Percentiles rank a stretch among this genome's conserved stretches.
Evolutionary conservation across 116 monocot genomes (phyloP).

Genomic region (Dioscorea cayenensis): DNA sequence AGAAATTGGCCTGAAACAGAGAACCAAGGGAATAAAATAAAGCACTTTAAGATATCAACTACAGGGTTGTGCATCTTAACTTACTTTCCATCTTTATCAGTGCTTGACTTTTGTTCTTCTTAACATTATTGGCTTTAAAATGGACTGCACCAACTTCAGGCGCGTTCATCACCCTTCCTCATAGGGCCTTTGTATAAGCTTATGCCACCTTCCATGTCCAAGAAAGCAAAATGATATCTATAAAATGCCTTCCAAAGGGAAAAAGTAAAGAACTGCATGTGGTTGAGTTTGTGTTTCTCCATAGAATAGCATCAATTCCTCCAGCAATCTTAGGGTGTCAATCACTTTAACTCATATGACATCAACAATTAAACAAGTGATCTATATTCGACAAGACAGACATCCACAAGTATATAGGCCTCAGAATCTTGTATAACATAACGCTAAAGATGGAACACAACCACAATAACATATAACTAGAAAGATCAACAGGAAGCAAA

Average conservation of each 20-base stretch:
- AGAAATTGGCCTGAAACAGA: slow-evolving; percentile 73
- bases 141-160: slow-evolving; percentile 76
- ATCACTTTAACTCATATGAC: too few species aligned
- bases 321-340: too few species aligned
- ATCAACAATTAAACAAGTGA: too few species aligned
- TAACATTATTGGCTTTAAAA: slow-evolving; percentile 86
- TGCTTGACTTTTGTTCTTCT: slow-evolving; percentile 90
- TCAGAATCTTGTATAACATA: too few species aligned
- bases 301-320: too few species aligned
- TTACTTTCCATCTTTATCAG: slow-evolving; percentile 83
- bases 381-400: too few species aligned
- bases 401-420: too few species aligned
- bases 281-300: too few species aligned
- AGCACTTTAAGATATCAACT: background rate
- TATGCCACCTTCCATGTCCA: slow-evolving; percentile 63
- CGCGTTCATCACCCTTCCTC: slow-evolving; percentile 87
- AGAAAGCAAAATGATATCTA: background rate
- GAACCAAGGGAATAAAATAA: background rate
- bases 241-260: background rate
- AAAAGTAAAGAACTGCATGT: background rate
- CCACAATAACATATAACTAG: too few species aligned
- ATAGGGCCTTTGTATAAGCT: slow-evolving; percentile 90
- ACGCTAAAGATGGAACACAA: too few species aligned
- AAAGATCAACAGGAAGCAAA: too few species aligned
- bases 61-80: background rate